A percentile compares a stretch with the other conserved stretches of the same genome.
These are phyloP conservation scores for Exophiala oligosperma DNA, from an alignment of 2,329 filamentous ascomycete species.

Conservation along the genomic window DNA sequence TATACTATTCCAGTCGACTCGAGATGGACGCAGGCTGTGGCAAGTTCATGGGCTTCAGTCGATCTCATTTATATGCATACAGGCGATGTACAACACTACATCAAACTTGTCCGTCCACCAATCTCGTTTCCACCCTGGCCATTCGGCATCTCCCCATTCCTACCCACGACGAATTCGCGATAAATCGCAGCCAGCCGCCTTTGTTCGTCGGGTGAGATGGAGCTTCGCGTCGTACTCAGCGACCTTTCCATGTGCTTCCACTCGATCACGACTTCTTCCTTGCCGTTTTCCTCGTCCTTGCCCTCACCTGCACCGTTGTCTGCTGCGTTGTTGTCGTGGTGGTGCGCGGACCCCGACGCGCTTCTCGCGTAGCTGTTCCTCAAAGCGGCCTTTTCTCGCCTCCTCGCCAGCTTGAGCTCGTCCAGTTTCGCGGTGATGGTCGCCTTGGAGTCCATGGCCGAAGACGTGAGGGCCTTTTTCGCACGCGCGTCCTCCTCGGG, in stretches of 20 bases:
- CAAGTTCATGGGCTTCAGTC: too few relatives aligned
- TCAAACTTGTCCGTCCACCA: conserved; percentile 87
- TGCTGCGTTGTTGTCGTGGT: conserved; percentile 7
- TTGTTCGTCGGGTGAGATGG: conserved; percentile 78
- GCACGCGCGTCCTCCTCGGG: conserved; percentile 52
- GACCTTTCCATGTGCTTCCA: conserved; percentile 83
- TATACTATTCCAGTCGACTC: too few relatives aligned
- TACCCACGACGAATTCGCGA: conserved; percentile 84
- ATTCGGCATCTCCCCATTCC: conserved; percentile 93
- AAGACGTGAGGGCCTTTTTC: conserved; percentile 44
- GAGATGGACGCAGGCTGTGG: too few relatives aligned
- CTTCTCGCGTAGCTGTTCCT: conserved; percentile 11
- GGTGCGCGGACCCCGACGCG: neutral
- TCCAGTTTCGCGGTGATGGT: conserved; percentile 79
- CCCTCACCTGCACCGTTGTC: conserved; percentile 35
- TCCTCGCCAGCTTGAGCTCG: conserved; percentile 69
- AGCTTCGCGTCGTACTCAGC: conserved; percentile 73
- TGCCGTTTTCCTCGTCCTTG: conserved; percentile 33
- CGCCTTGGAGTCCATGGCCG: conserved; percentile 72
- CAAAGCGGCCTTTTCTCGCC: conserved; percentile 27
- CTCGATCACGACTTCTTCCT: conserved; percentile 71
- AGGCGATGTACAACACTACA: conserved; percentile 68
- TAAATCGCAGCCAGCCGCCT: conserved; percentile 78
- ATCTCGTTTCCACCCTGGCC: conserved; percentile 90
- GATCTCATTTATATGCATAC: neutral